These are phyloP conservation scores for Cyclospora cayetanensis DNA, from an alignment of 169 alveolate species.

Conservation along the genomic window DNA sequence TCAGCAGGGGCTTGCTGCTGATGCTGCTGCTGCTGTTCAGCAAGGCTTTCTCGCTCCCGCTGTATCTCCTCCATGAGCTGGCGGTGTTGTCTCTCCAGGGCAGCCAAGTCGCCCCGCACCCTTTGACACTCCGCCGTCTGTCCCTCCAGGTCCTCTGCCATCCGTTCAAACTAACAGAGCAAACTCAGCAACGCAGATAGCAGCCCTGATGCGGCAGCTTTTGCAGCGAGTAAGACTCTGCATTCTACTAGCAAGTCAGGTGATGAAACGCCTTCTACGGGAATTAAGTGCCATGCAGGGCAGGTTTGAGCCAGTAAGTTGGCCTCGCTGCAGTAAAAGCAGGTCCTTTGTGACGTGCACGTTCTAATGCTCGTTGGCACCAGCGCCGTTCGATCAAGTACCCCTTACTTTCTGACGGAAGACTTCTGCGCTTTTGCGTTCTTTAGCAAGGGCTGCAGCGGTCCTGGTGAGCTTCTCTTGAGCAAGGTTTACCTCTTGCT, in stretches of 20 bases:
- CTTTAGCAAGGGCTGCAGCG: not conserved
- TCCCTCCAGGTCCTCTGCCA: not conserved
- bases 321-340: not conserved
- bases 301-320: not conserved
- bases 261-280: not conserved
- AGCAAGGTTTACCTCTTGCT: not conserved
- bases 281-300: not conserved
- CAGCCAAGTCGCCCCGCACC: not conserved
- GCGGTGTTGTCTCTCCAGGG: not conserved
- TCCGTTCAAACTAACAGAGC: not conserved
- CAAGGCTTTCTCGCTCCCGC: not conserved
- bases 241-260: too few species aligned
- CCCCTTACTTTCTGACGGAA: not conserved
- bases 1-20: not conserved
- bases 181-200: not conserved
- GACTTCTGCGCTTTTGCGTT: not conserved
- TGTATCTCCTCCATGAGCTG: not conserved
- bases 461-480: not conserved
- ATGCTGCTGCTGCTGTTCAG: slow-evolving; percentile 3
- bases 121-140: slow-evolving; percentile 8
- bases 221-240: too few species aligned
- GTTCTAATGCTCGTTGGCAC: too few species aligned
- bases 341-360: too few species aligned
- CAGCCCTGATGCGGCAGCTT: too few species aligned
- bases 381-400: not conserved